phyloP scores from a whole-genome alignment of 805 yeast genomes.

The Ogataea henricii region DNA sequence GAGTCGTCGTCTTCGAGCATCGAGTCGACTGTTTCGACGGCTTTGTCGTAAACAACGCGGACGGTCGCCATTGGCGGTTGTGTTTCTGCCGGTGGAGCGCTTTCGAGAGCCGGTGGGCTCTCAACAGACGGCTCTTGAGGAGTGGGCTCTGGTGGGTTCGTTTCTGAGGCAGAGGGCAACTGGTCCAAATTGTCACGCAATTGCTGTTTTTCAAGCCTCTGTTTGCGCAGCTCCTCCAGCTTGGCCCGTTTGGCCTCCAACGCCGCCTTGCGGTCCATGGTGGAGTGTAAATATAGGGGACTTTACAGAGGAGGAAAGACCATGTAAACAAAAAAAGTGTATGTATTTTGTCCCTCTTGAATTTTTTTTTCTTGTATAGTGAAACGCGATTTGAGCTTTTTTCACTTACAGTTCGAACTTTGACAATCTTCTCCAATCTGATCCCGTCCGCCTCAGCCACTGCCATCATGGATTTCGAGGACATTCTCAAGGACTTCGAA shows the following conservation, averaged over 20 bases:
- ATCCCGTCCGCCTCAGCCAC: no score
- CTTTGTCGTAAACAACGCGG: slow-evolving; percentile 19
- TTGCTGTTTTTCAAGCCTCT: slow-evolving; percentile 39
- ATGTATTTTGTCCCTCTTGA: background rate
- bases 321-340: background rate
- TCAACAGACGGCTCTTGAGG: no score
- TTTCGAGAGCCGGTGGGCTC: no score
- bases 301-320: background rate
- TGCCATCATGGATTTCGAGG: slow-evolving; percentile 58
- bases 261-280: slow-evolving; percentile 31
- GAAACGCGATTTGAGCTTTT: background rate
- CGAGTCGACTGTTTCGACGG: slow-evolving; percentile 22
- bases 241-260: slow-evolving; percentile 54
- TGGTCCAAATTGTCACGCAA: background rate
- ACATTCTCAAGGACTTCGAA: slow-evolving; percentile 69
- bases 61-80: background rate
- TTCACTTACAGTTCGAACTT: no score
- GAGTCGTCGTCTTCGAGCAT: slow-evolving; percentile 12
- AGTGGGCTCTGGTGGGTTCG: background rate
- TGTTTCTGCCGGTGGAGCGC: background rate
- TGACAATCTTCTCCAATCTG: no score
- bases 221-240: slow-evolving; percentile 52
- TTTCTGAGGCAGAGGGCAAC: background rate
- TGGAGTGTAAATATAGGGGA: background rate
- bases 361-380: background rate